These are phyloP conservation scores for Fusarium nisikadoi DNA, from an alignment of 2,329 filamentous ascomycete species.

Conservation along the genomic window DNA sequence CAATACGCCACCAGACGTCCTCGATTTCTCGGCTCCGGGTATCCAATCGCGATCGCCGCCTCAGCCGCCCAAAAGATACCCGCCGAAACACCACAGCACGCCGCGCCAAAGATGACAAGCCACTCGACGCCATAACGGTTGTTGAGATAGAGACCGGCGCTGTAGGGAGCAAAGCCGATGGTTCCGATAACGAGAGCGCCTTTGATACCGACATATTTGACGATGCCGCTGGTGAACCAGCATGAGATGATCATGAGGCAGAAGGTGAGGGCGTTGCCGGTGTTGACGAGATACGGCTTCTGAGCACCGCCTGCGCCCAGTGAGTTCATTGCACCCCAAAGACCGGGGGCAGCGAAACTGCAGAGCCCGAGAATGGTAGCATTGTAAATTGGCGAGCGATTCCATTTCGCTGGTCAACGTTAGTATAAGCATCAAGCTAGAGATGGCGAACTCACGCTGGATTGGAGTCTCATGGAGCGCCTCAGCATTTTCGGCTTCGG, in stretches of 20 bases:
- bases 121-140: constrained; percentile 56
- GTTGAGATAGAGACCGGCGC: constrained; percentile 56
- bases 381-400: constrained; percentile 44
- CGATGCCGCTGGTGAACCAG: constrained; percentile 56
- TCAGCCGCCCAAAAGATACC: constrained; percentile 52
- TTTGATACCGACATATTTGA: constrained; percentile 46
- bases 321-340: constrained; percentile 46
- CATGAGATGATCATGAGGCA: constrained; percentile 59
- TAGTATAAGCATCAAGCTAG: background rate
- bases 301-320: constrained; percentile 60
- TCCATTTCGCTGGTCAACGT: constrained; percentile 36
- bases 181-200: constrained; percentile 55
- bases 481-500: background rate
- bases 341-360: constrained; percentile 44
- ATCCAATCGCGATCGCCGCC: constrained; percentile 60
- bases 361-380: constrained; percentile 45
- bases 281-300: constrained; percentile 72
- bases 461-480: background rate
- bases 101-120: constrained; percentile 57
- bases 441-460: background rate
- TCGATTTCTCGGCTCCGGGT: constrained; percentile 72
- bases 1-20: constrained; percentile 71
- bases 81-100: constrained; percentile 54
- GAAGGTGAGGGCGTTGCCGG: constrained; percentile 62
- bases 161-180: constrained; percentile 56